Conservation (phyloP, 2,329 filamentous ascomycete species). For the Hypoxylon sp. region DNA sequence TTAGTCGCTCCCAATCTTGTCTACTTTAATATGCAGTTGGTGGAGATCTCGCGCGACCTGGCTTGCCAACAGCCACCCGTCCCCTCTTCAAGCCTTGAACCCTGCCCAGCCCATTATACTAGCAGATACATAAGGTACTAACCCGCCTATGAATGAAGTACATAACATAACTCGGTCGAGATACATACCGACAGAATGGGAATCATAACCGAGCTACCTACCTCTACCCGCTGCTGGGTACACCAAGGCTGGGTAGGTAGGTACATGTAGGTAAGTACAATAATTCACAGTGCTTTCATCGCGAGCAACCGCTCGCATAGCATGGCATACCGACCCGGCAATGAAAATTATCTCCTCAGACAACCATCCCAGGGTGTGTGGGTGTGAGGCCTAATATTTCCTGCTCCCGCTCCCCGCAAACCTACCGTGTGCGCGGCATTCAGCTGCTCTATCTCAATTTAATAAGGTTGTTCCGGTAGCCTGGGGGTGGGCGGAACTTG, state of each 20-base stretch:
- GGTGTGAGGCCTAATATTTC: conserved; percentile 18
- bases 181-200: conserved; percentile 32
- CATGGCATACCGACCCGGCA: conserved; percentile 20
- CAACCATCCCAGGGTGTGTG: conserved; percentile 14
- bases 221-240: neutral
- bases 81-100: conserved; percentile 13
- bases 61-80: conserved; percentile 24
- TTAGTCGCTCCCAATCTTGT: neutral
- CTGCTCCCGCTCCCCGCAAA: conserved; percentile 23
- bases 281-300: conserved; percentile 13
- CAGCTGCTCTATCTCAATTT: conserved; percentile 26
- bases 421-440: conserved; percentile 13
- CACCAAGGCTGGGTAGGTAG: neutral
- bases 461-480: conserved; percentile 28
- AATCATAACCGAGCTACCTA: conserved; percentile 25
- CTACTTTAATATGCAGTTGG: conserved; percentile 27
- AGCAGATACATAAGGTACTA: conserved; percentile 12
- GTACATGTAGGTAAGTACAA: conserved; percentile 1
- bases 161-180: conserved; percentile 21
- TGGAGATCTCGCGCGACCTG: conserved; percentile 26
- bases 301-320: conserved; percentile 12
- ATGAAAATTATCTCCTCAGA: conserved; percentile 12
- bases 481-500: conserved; percentile 29
- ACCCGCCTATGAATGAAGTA: conserved; percentile 7
- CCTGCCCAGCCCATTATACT: conserved; percentile 25